Evolutionary conservation across 352 stramenopile species (phyloP), one percentile per base, ranked within the genome.

Genomic region (Phytophthora agathidicida): DNA sequence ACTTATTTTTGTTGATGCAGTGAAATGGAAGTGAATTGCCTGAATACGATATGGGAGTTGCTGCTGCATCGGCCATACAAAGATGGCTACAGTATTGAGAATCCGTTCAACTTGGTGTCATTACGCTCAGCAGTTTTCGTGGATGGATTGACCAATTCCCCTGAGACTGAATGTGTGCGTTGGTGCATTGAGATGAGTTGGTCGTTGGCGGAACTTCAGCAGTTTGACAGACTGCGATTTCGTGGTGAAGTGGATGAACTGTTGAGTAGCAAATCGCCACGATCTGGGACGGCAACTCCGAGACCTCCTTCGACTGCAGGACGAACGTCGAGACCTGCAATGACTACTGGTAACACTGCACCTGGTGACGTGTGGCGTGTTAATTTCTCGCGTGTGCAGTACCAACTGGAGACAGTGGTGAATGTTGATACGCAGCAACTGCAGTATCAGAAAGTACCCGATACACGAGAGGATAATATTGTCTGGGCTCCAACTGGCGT

Each of bases 11-110:
- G 3, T 43, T 64, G n/a, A 3, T 38, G 13, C 42, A 91, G 81
- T 59, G 91, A 98, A 71, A 64, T 97, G 35, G 91, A 98, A 65
- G 55, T 97, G 30, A 98, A 98, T 62, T 94, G 88, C 26, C 73
- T 96, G 30, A 97, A 97, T 52, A 96, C 88, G 48, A 85, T 94
- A 41, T 98, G 88, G 89, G 91, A 97, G 60, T 65, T 98, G 17
- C 74, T 96, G 52, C 74, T 97, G 16, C 75, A 94, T 68, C 80
- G 82, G 44, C 89, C 91, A 0, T 97, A 97, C 70, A 86, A 84
- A 45, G 86, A 97, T 73, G 88, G 84, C 47, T 84, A 94, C 51
- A 82, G 63, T 47, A 86, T 92, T 50, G 68, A 80, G 36, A 92
- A 92, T 59, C 83, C 83, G 37, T 86, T 75, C 68, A 92, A 92